Conservation (phyloP, 371 early-diverging fungal genomes). For the Rhizopus delemar region DNA sequence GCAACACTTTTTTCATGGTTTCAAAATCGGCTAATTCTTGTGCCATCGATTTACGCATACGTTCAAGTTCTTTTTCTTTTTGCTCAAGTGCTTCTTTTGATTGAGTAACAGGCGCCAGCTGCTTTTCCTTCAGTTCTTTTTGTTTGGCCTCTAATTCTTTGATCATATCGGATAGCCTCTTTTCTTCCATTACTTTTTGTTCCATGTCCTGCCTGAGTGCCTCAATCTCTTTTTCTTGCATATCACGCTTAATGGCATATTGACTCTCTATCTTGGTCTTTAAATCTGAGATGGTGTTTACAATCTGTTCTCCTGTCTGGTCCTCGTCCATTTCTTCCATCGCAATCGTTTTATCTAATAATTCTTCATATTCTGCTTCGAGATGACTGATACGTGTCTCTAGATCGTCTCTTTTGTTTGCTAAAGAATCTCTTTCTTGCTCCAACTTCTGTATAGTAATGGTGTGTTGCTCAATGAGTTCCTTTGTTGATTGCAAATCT, state of each 20-base stretch:
- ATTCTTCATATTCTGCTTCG: slow-evolving; percentile 88
- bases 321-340: slow-evolving; percentile 74
- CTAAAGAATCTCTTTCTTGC: slow-evolving; percentile 63
- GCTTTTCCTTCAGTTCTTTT: slow-evolving; percentile 61
- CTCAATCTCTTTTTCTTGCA: slow-evolving; percentile 81
- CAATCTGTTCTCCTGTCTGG: slow-evolving; percentile 62
- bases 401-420: slow-evolving; percentile 67
- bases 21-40: slow-evolving; percentile 95
- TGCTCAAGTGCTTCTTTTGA: slow-evolving; percentile 37
- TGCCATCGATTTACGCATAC: slow-evolving; percentile 87
- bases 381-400: slow-evolving; percentile 73
- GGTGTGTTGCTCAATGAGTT: slow-evolving; percentile 68
- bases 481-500: slow-evolving; percentile 75
- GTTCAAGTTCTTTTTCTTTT: slow-evolving; percentile 84
- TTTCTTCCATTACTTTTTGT: slow-evolving; percentile 74
- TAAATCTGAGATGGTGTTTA: slow-evolving; percentile 75
- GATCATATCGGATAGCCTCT: slow-evolving; percentile 56
- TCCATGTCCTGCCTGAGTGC: slow-evolving; percentile 66
- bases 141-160: slow-evolving; percentile 63
- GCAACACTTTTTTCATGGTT: slow-evolving; percentile 93
- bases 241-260: slow-evolving; percentile 74
- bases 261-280: slow-evolving; percentile 85
- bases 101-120: slow-evolving; percentile 29
- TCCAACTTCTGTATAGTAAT: slow-evolving; percentile 67
- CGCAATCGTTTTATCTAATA: slow-evolving; percentile 89